Base-by-base conservation (phyloP, 352 stramenopile genomes). In the Globisporangium splendens region DNA sequence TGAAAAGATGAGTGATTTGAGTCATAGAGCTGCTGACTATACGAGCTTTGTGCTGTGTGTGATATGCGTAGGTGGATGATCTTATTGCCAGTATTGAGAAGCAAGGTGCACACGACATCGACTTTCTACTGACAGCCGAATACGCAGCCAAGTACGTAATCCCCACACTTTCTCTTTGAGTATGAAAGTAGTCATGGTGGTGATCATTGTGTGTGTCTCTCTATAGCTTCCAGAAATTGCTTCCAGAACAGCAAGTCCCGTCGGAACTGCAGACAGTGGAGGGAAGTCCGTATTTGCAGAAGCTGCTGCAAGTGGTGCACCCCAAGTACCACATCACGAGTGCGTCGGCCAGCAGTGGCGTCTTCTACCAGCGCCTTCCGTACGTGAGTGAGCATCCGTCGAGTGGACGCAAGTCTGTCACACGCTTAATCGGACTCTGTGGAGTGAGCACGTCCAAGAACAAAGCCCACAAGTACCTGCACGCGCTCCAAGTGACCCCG, bases 301-400 rank as follows among this genome's bases (percentile, higher is more conserved):
- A 72, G 24, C 52, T 85, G 22, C 54, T 88, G 20, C 66, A 76
- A 50, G 63, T 69, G 14, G 65, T 85, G 11, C 64, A 79, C 20
- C 83, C 83, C n/a, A 83, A 77, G 24, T 93, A 93, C 58, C 83
- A 93, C 59, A 80, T 93, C 51, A 84, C 73, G 13, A 86, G 76
- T 63, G 43, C 46, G 1, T 56, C 47, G 8, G 58, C 54, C n/a
- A 73, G 63, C 22, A 65, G 62, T 49, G 75, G 79, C 15, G 75
- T 89, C 20, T 93, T 91, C 49, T 91, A 91, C 68, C 81, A 93
- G 66, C 77, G 80, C 10, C 62, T 90, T 35, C 83, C 83, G 15
- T 93, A 93, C 67, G 74, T 93, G 50, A 93, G 77, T 28, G 77
- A 88, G 43, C 62, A 68, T 10, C 44, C 47, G 0, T 68, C 56